Evolutionary conservation across 441 rosid species (phyloP).

Genomic region (Corymbia citriodora): DNA sequence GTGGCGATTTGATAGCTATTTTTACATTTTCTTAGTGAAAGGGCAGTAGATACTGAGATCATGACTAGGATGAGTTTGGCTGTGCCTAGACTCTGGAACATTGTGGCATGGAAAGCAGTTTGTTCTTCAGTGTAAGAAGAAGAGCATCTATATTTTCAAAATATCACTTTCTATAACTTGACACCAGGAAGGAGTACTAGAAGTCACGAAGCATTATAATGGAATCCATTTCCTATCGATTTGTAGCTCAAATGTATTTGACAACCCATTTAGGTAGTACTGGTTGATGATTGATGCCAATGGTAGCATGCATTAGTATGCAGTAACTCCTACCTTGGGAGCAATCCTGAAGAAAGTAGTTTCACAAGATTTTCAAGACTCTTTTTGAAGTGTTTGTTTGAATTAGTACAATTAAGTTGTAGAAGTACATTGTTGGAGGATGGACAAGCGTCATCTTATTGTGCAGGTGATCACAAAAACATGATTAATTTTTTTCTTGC

Average conservation of each 20-base stretch:
- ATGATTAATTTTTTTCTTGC: background rate
- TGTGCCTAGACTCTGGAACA: background rate
- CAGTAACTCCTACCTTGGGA: background rate
- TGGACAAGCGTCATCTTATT: background rate
- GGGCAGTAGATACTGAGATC: background rate
- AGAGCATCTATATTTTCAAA: background rate
- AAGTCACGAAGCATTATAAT: background rate
- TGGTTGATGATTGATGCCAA: background rate
- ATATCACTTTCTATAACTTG: background rate
- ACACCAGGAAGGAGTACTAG: background rate
- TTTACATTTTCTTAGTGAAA: background rate
- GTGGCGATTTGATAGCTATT: background rate
- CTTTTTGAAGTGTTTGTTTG: background rate
- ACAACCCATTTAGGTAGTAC: background rate
- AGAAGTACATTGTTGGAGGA: background rate
- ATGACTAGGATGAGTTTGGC: background rate
- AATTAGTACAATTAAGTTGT: background rate
- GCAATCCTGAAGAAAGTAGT: background rate
- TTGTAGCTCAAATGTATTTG: background rate
- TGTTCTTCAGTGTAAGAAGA: background rate
- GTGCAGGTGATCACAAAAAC: background rate
- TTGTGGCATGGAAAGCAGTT: background rate
- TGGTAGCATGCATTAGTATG: background rate
- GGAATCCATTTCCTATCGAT: background rate
- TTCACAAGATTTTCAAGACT: background rate